Percentiles rank a stretch among this genome's conserved stretches.
Conservation (phyloP, 208 protist species). For the Acanthamoeba royreba region DNA sequence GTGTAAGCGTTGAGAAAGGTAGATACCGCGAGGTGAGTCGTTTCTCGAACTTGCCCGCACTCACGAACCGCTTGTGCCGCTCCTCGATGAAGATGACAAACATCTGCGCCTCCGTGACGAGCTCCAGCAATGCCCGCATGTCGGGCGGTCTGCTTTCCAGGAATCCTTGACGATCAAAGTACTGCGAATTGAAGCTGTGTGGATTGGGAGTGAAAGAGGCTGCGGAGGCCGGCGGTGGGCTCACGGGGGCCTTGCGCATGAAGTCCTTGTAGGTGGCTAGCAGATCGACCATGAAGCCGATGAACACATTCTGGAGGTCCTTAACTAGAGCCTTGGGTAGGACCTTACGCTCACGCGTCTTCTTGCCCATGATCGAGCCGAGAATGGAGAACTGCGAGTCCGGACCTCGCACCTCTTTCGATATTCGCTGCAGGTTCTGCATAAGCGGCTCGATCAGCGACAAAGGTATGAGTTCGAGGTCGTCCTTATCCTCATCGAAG, state of each 20-base stretch:
- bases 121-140: background rate
- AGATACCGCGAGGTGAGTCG: background rate
- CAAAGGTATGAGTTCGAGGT: background rate
- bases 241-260: background rate
- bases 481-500: background rate
- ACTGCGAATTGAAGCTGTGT: background rate
- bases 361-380: background rate
- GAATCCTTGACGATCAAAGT: background rate
- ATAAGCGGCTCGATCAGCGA: no score
- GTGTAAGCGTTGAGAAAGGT: background rate
- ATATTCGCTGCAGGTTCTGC: no score
- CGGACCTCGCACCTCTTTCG: no score
- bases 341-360: background rate
- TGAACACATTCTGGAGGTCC: slow-evolving; percentile 12
- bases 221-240: background rate
- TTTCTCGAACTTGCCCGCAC: background rate
- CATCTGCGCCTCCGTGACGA: background rate
- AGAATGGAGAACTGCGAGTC: background rate
- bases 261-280: background rate
- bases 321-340: no score
- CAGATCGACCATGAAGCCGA: slow-evolving; percentile 28
- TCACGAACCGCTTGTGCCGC: background rate
- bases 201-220: background rate
- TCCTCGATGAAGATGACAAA: slow-evolving; percentile 19
- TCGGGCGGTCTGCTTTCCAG: background rate